Evolutionary conservation across 1,139 yeast genomes (phyloP).

Genomic region (Suhomyces chickasaworum): DNA sequence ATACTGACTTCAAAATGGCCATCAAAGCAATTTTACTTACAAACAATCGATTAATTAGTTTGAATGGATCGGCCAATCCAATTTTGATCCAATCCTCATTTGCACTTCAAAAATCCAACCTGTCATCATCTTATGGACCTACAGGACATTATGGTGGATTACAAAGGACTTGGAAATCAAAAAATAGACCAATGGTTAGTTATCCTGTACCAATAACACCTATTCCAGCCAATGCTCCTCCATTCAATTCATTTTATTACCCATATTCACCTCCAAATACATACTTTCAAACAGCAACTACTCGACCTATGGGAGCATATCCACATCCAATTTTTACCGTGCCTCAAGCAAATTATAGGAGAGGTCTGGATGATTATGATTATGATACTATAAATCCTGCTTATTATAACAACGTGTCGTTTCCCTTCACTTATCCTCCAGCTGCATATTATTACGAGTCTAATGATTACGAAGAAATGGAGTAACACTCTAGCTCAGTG

Average conservation of each 20-base stretch:
- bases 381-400: neutral
- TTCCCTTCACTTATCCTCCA: constrained; percentile 6
- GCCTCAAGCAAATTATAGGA: neutral
- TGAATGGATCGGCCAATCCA: constrained; percentile 22
- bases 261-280: constrained; percentile 6
- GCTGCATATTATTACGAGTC: constrained; percentile 6
- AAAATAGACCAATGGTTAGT: constrained; percentile 1
- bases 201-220: constrained; percentile 14
- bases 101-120: constrained; percentile 37
- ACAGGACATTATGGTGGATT: neutral
- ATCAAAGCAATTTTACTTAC: constrained; percentile 43
- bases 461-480: constrained; percentile 7
- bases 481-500: too few relatives aligned
- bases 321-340: constrained; percentile 6
- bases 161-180: constrained; percentile 6
- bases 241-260: constrained; percentile 9
- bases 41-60: constrained; percentile 32
- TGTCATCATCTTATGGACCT: neutral
- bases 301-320: constrained; percentile 4
- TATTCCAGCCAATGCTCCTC: constrained; percentile 11
- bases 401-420: constrained; percentile 3
- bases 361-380: constrained; percentile 7
- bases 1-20: constrained; percentile 40
- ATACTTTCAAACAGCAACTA: constrained; percentile 1
- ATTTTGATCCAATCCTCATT: constrained; percentile 42